Percentiles rank a stretch among this genome's conserved stretches.
Conservation (phyloP, 345 rosid species). For the Salix udensis region DNA sequence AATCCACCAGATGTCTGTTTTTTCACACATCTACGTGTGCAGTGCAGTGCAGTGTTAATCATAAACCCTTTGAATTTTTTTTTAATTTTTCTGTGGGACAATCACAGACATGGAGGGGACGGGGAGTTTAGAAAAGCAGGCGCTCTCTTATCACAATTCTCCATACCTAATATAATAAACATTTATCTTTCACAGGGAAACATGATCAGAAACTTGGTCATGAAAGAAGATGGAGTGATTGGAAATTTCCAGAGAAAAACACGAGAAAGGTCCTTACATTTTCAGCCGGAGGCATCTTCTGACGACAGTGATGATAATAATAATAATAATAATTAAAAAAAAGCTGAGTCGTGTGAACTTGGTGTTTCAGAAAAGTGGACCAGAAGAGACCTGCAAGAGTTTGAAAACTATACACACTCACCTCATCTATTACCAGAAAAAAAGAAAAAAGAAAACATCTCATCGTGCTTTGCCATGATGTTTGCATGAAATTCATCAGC, state of each 20-base stretch:
- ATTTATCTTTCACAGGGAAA: not conserved
- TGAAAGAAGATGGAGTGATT: not conserved
- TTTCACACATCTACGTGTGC: not conserved
- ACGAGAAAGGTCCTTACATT: constrained; percentile 22
- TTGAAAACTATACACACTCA: constrained; percentile 8
- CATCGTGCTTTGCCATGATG: constrained; percentile 41
- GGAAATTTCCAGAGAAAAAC: constrained; percentile 1
- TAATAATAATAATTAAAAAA: too few relatives aligned
- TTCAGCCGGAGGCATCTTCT: constrained; percentile 21
- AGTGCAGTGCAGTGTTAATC: not conserved
- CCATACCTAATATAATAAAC: constrained; percentile 7
- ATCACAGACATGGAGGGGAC: constrained; percentile 11
- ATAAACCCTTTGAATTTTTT: not conserved
- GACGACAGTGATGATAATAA: too few relatives aligned
- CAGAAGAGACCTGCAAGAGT: constrained; percentile 12
- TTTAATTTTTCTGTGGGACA: not conserved
- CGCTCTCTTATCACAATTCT: constrained; percentile 7
- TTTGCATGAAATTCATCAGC: constrained; percentile 33
- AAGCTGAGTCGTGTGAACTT: constrained; percentile 9
- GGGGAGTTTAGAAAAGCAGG: constrained; percentile 6
- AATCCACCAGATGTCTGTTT: not conserved
- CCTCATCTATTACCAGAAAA: too few relatives aligned
- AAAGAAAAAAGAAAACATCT: constrained; percentile 4
- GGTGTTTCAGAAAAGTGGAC: constrained; percentile 16
- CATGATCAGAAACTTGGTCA: not conserved